These are phyloP conservation scores for Tuber microsphaerosporum DNA, from an alignment of 495 filamentous ascomycete genomes.

Conservation along the genomic window DNA sequence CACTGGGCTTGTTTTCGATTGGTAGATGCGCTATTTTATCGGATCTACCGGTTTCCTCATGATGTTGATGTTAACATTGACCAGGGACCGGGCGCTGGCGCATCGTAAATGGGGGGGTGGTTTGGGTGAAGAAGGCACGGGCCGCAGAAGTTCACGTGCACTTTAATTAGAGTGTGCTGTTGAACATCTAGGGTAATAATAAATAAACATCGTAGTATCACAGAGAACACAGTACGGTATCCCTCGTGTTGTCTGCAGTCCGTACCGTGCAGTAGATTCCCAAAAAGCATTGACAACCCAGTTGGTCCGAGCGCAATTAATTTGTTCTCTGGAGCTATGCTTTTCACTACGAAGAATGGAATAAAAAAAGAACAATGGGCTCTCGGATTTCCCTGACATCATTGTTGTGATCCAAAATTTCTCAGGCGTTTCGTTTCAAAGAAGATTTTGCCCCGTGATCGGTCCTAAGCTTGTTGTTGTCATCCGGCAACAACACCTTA, in stretches of 20 bases:
- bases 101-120: background rate
- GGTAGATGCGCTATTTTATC: background rate
- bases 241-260: background rate
- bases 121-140: constrained; percentile 2
- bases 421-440: background rate
- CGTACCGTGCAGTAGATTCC: background rate
- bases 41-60: background rate
- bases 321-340: background rate
- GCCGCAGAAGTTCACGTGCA: background rate
- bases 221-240: background rate
- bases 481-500: background rate
- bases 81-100: background rate
- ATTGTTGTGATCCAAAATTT: background rate
- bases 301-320: constrained; percentile 3
- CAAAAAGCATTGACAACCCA: background rate
- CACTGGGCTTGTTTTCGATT: background rate
- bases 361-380: background rate
- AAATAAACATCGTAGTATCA: background rate
- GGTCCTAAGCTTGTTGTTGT: background rate
- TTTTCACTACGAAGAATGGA: background rate
- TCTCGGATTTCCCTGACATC: background rate
- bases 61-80: background rate
- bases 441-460: constrained; percentile 2
- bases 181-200: background rate
- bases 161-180: background rate